A percentile compares a stretch with the other conserved stretches of the same genome.
Conservation (phyloP, 495 filamentous ascomycete species). For the Hyaloscypha finlandica region DNA sequence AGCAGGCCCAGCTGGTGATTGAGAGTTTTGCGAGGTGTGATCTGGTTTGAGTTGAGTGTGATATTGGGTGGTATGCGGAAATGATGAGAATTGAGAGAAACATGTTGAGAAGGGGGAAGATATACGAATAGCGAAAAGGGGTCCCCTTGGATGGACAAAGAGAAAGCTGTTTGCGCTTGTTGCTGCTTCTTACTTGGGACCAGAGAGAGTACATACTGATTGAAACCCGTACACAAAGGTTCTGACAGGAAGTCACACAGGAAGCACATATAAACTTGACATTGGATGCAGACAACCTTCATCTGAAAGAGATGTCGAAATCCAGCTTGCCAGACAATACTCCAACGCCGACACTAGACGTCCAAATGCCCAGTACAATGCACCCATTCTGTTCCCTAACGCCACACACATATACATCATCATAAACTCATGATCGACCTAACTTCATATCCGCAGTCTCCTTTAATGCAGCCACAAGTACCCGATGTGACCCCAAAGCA, state of each 20-base stretch:
- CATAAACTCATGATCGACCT: conserved; percentile 18
- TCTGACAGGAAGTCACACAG: background rate
- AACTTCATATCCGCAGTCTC: conserved; percentile 34
- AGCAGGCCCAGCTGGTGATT: background rate
- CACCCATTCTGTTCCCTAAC: conserved; percentile 14
- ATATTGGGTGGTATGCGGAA: background rate
- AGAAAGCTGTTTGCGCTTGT: background rate
- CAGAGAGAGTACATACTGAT: background rate
- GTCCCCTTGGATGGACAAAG: background rate
- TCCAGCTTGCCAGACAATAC: conserved; percentile 9
- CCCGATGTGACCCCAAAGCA: conserved; percentile 56
- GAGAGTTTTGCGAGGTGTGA: conserved; percentile 13
- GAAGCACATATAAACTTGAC: background rate
- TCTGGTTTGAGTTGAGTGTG: conserved; percentile 3
- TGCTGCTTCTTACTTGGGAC: background rate
- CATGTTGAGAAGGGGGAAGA: conserved; percentile 1
- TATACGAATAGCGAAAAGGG: background rate
- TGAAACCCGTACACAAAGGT: background rate
- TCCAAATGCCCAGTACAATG: conserved; percentile 12
- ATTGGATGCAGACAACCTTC: background rate
- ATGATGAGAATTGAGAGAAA: conserved; percentile 9
- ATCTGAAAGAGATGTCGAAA: conserved; percentile 8
- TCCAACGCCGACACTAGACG: conserved; percentile 14
- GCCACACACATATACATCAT: conserved; percentile 6
- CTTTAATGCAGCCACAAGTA: conserved; percentile 48